These are phyloP conservation scores for Sclerotinia sclerotiorum DNA, from an alignment of 2,329 filamentous ascomycete genomes.

Conservation along the genomic window DNA sequence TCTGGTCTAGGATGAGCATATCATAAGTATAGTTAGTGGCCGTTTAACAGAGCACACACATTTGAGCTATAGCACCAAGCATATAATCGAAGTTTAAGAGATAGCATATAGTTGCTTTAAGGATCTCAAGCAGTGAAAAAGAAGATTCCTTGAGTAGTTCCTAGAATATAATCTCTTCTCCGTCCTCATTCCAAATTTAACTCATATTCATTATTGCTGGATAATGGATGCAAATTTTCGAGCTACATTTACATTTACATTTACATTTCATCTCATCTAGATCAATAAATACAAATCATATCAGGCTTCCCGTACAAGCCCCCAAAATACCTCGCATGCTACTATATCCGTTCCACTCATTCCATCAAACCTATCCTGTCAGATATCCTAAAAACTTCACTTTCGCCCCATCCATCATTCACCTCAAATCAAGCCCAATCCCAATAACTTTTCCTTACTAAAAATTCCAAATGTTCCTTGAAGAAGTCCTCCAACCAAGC, in stretches of 20 bases:
- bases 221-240: neutral
- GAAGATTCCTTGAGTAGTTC: too few species aligned
- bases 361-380: neutral
- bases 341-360: neutral
- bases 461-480: fast-evolving
- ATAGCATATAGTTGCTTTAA: too few species aligned
- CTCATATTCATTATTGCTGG: too few species aligned
- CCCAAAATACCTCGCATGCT: neutral
- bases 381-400: neutral
- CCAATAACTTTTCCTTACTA: neutral
- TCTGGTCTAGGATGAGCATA: neutral
- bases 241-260: neutral
- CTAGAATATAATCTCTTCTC: neutral
- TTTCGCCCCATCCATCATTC: neutral
- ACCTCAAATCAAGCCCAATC: neutral
- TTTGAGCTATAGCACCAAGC: too few species aligned
- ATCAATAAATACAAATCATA: neutral
- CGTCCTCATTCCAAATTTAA: neutral
- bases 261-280: neutral
- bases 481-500: too few species aligned
- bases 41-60: too few species aligned
- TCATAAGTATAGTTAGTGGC: too few species aligned
- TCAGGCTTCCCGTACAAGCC: neutral
- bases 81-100: too few species aligned
- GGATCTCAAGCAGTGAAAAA: neutral